A percentile compares a stretch with the other conserved stretches of the same genome.
These are phyloP conservation scores for Flaveria floridana DNA, from an alignment of 140 eudicot genomes.

Conservation along the genomic window DNA sequence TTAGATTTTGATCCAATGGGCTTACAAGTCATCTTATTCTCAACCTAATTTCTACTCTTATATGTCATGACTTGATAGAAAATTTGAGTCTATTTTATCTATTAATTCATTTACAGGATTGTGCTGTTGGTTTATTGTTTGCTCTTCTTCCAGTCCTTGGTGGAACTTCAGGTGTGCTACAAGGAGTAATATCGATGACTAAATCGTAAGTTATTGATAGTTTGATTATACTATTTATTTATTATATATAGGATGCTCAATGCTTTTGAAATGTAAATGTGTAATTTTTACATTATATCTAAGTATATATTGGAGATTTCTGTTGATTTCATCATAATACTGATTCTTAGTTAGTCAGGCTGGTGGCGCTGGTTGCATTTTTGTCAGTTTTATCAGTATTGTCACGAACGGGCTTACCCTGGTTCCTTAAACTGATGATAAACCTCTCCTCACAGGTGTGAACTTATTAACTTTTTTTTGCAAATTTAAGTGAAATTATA, in stretches of 20 bases:
- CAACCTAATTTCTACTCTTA: slow-evolving; percentile 1
- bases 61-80: neutral
- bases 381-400: slow-evolving; percentile 71
- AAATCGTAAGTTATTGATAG: slow-evolving; percentile 70
- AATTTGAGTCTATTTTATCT: neutral
- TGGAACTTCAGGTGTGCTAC: slow-evolving; percentile 86
- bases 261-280: slow-evolving; percentile 3
- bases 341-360: slow-evolving; percentile 68
- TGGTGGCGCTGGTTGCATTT: slow-evolving; percentile 83
- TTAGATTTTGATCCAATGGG: neutral
- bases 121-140: slow-evolving; percentile 96
- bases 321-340: slow-evolving; percentile 38
- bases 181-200: slow-evolving; percentile 92
- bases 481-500: slow-evolving; percentile 14
- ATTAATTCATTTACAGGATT: slow-evolving; percentile 52
- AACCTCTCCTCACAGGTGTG: slow-evolving; percentile 95
- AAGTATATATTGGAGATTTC: slow-evolving; percentile 24
- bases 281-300: slow-evolving; percentile 5
- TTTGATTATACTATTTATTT: slow-evolving; percentile 4
- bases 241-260: neutral
- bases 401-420: slow-evolving; percentile 83
- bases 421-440: slow-evolving; percentile 95
- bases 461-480: neutral
- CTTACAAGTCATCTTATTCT: neutral
- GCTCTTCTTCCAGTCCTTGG: slow-evolving; percentile 97